Evolutionary conservation across 495 filamentous ascomycete genomes (phyloP).

Genomic region (Lentithecium fluviatile): DNA sequence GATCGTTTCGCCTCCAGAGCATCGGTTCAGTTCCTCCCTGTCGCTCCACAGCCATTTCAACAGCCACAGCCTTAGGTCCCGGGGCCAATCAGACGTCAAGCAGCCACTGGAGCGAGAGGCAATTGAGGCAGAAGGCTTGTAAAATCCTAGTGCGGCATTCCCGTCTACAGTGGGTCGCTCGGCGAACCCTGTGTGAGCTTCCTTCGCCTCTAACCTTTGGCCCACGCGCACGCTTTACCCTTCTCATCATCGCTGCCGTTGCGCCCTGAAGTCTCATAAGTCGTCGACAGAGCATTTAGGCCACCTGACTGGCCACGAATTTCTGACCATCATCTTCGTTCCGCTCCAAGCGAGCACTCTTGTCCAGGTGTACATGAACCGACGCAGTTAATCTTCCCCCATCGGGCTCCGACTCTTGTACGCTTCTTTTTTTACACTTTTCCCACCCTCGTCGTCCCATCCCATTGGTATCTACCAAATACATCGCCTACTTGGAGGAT

Average conservation of each 20-base stretch:
- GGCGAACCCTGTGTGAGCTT: constrained; percentile 6
- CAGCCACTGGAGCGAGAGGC: constrained; percentile 20
- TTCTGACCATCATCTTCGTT: constrained; percentile 28
- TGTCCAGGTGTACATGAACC: constrained; percentile 9
- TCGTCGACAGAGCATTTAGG: constrained; percentile 15
- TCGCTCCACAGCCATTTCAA: constrained; percentile 8
- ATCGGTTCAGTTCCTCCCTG: constrained; percentile 12
- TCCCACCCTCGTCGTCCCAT: constrained; percentile 2
- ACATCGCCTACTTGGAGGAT: constrained; percentile 12
- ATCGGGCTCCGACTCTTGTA: constrained; percentile 14
- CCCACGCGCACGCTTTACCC: constrained; percentile 15
- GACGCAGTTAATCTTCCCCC: constrained; percentile 28
- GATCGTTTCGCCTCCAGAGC: constrained; percentile 33
- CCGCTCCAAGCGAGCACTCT: constrained; percentile 35
- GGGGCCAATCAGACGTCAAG: constrained; percentile 24
- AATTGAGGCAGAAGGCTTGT: constrained; percentile 36
- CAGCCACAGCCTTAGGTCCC: constrained; percentile 16
- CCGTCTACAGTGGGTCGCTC: constrained; percentile 10
- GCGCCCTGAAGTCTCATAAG: constrained; percentile 24
- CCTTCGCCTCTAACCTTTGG: constrained; percentile 13
- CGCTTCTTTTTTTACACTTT: constrained; percentile 34
- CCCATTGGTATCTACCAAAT: constrained; percentile 32
- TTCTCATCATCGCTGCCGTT: constrained; percentile 20
- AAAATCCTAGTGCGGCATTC: constrained; percentile 23
- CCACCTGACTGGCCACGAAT: constrained; percentile 27